Base-by-base conservation (phyloP, 805 yeast genomes). In the Starmerella floris region DNA sequence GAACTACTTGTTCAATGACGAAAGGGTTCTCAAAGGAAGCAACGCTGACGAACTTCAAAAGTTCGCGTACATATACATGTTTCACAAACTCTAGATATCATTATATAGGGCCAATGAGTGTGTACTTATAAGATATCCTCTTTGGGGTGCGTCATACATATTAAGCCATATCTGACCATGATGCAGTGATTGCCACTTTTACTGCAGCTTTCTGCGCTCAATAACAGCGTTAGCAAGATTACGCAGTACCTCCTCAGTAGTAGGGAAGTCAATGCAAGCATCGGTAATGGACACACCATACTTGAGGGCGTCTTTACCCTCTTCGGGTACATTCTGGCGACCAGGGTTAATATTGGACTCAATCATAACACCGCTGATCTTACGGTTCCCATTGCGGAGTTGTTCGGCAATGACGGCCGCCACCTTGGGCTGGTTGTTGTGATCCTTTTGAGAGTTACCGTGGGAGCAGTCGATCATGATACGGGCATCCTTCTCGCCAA, bases 391-490 rank as follows among this genome's bases (percentile, higher is more conserved):
- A 4, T 64, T 69, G 15, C 74, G 63, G 39, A 91, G 63, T 64
- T 91, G 98, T 50, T 77, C 78, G 49, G 84, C 81, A 45, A 91
- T 76, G 35, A 66, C 72, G 22, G 73, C 71, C 22, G 87, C 84
- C 13, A 88, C 98, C 58, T 70, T 74, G 37, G 97, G 96, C 68
- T 88, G 98, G 65, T 88, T 88, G 60, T 74, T 74, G 74, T 77
- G 87, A 64, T 88, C 79, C 62, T 88, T 88, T 59, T 71, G 76
- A 30, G 95, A 83, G 70, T 88, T 88, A 50, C 96, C 98, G 60
- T 88, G 98, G 32, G 96, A 85, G 63, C 96, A 91, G 65, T 88
- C 98, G 50, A 88, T 76, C 97, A 88, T 91, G 56, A 87, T 79
- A 57, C 88, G 72, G n/a, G 56, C 52, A 22, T 54, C 59, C 23